A percentile compares a stretch with the other conserved stretches of the same genome.
These are phyloP conservation scores for Gardenia jasminoides DNA, from an alignment of 257 asterid genomes.

Conservation along the genomic window DNA sequence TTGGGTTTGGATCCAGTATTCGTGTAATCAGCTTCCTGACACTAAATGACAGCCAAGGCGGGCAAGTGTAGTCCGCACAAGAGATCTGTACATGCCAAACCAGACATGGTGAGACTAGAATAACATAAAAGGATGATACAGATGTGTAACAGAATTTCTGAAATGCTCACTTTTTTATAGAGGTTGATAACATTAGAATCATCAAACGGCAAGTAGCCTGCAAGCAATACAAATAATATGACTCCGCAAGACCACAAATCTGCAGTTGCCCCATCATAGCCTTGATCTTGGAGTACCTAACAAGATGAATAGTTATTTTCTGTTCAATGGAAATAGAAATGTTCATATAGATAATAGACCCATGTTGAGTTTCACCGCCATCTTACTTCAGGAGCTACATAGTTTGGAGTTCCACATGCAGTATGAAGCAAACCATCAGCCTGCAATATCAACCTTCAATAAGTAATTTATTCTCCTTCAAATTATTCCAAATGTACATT, in stretches of 20 bases:
- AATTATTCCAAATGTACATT: background rate
- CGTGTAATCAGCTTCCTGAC: constrained; percentile 78
- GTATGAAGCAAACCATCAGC: constrained; percentile 95
- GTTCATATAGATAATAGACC: constrained; percentile 2
- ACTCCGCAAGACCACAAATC: constrained; percentile 98
- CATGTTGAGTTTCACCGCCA: background rate
- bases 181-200: constrained; percentile 79
- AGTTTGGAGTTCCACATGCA: constrained; percentile 96
- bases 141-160: background rate
- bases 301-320: background rate
- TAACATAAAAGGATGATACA: constrained; percentile 2
- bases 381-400: constrained; percentile 95
- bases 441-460: constrained; percentile 39
- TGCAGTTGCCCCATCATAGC: constrained; percentile 85
- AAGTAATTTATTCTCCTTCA: background rate
- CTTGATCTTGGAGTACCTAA: constrained; percentile 81
- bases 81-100: constrained; percentile 53
- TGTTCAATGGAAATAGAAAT: constrained; percentile 1
- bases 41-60: constrained; percentile 94
- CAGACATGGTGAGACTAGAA: constrained; percentile 20
- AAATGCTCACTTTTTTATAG: constrained; percentile 72
- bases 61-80: constrained; percentile 81
- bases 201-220: constrained; percentile 96
- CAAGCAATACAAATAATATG: constrained; percentile 87
- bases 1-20: constrained; percentile 80